Base-by-base conservation (phyloP, 148 eudicot species). In the Simmondsia chinensis region DNA sequence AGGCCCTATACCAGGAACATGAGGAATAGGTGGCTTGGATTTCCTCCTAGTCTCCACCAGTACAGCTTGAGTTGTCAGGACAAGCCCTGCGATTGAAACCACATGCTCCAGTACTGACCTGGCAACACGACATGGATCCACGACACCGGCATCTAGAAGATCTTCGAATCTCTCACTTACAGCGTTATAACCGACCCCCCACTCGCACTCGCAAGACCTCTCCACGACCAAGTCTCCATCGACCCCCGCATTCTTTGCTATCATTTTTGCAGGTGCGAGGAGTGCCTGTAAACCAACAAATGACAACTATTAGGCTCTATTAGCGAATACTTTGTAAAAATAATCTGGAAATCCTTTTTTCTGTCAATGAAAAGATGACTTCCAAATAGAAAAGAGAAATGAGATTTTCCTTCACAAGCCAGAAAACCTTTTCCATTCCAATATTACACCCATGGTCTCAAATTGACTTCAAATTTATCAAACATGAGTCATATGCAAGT, bases 61-160 rank as follows among this genome's bases (percentile, higher is more conserved):
- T 37, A 79, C 51, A 38, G 99, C 95, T 71, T 91, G 86, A 56
- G 99, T 79, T 28, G 95, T 86, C 6, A 91, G 81, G 42, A 91
- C 48, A 41, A 79, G 49, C 57, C 94, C 83, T 28, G 95, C 95
- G 40, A 91, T 70, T 18, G 99, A 86, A 50, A 73, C 96, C 7
- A 95, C 94, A 63, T 82, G 79, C 36, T 82, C 81, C 36, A 91
- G 76, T 31, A 83, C 77, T 64, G 86, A 79, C 50, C 86, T 70
- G 3, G 83, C 54, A 60, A 86, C 95, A 52, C 69, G 71, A 48
- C 89, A 86, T 21, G 99, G 94, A 62, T 91, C 99, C 20, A 86
- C 59, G 1, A 91, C 73, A 18, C 99, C 99, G 11, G 69, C 73
- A 34, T 57, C 66, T 37, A 91, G 20, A n/a, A 91, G 86, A 60